A percentile compares a stretch with the other conserved stretches of the same genome.
These are phyloP conservation scores for Mortierella hygrophila DNA, from an alignment of 192 early-diverging fungal species.

Conservation along the genomic window DNA sequence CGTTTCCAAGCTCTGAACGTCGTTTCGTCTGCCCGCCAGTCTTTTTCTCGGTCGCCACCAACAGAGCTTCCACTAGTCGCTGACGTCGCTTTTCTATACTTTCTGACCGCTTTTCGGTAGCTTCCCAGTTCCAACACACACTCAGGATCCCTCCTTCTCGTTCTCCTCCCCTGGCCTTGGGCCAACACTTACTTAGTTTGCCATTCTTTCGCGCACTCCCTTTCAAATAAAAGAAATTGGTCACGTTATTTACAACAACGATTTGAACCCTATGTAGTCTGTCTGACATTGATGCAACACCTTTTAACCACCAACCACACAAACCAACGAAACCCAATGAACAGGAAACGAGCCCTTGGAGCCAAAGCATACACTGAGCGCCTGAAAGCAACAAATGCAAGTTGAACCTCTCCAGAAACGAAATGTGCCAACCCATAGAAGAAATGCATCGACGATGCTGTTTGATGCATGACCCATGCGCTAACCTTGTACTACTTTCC, in stretches of 20 bases:
- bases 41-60: not conserved
- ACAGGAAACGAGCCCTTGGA: constrained; percentile 43
- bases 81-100: not conserved
- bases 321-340: constrained; percentile 14
- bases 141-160: not conserved
- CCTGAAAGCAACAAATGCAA: constrained; percentile 36
- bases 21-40: not conserved
- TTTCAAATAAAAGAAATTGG: not conserved
- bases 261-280: not conserved
- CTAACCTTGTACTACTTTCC: not conserved
- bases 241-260: not conserved
- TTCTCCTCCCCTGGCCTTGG: not conserved
- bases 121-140: not conserved
- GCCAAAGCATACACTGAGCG: constrained; percentile 42
- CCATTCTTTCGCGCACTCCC: not conserved
- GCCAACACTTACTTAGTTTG: not conserved
- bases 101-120: not conserved
- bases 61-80: not conserved
- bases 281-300: not conserved
- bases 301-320: not conserved
- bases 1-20: not conserved
- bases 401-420: not conserved
- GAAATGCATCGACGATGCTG: not conserved
- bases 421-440: not conserved
- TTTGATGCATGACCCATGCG: not conserved